Conservation (phyloP, 2,329 filamentous ascomycete genomes). For the Calycina herbarum region DNA sequence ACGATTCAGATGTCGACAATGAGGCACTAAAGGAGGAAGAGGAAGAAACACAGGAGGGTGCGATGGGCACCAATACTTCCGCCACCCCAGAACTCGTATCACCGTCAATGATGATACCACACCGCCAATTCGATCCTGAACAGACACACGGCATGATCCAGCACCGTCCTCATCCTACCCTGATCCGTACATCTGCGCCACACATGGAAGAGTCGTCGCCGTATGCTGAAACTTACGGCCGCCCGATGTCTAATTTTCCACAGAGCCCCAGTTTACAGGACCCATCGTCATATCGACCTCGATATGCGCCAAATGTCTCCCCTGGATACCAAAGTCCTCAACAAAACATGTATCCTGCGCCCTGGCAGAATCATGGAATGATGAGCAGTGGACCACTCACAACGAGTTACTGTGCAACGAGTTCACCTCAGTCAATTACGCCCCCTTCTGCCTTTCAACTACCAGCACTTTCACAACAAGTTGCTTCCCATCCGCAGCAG, state of each 20-base stretch:
- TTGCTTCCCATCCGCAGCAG: not conserved
- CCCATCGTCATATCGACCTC: conserved; percentile 13
- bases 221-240: conserved; percentile 5
- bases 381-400: conserved; percentile 18
- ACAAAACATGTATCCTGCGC: conserved; percentile 19
- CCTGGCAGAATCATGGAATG: conserved; percentile 21
- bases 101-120: conserved; percentile 22
- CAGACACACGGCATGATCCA: conserved; percentile 19
- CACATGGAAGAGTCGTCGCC: conserved; percentile 21
- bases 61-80: conserved; percentile 15
- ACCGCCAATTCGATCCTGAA: conserved; percentile 21
- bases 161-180: conserved; percentile 17
- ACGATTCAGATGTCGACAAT: conserved; percentile 27
- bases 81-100: conserved; percentile 29
- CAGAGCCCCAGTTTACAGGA: conserved; percentile 26
- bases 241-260: conserved; percentile 15
- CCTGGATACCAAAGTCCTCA: conserved; percentile 21
- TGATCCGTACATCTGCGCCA: conserved; percentile 14
- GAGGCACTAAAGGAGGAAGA: conserved; percentile 28
- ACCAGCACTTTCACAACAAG: conserved; percentile 18
- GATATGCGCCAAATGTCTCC: conserved; percentile 12
- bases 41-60: conserved; percentile 20
- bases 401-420: conserved; percentile 23
- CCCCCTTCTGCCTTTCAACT: conserved; percentile 22
- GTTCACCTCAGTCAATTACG: conserved; percentile 26